phyloP scores from a whole-genome alignment of 1,139 yeast genomes.

The Protomyces arabidopsidicola region DNA sequence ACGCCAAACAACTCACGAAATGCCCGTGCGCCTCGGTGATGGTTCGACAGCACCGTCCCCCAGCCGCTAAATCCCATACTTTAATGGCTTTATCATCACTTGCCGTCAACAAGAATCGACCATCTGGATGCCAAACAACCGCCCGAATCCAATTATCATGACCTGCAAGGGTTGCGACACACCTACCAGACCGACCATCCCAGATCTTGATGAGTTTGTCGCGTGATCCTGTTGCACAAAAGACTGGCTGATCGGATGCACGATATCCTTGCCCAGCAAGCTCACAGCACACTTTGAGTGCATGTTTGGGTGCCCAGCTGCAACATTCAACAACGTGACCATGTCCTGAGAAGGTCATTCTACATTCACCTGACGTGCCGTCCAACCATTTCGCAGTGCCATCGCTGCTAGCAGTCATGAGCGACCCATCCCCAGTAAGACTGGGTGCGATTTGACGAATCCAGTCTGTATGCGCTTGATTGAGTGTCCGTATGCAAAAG shows the following conservation, averaged over 20 bases:
- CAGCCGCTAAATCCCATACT: constrained; percentile 70
- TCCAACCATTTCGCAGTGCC: constrained; percentile 65
- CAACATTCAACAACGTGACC: constrained; percentile 77
- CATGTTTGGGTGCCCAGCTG: constrained; percentile 56
- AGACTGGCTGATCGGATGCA: constrained; percentile 27
- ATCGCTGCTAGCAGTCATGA: constrained; percentile 74
- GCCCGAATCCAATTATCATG: constrained; percentile 87
- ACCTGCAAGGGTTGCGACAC: constrained; percentile 56
- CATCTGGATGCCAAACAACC: constrained; percentile 68
- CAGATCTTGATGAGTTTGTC: constrained; percentile 73
- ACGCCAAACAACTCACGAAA: constrained; percentile 60
- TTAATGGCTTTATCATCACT: constrained; percentile 75
- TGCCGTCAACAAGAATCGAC: constrained; percentile 63
- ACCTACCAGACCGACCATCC: constrained; percentile 65
- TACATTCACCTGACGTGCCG: constrained; percentile 62
- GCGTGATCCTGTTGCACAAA: constrained; percentile 72
- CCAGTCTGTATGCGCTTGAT: constrained; percentile 86
- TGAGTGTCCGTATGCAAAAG: constrained; percentile 54
- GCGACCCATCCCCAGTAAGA: constrained; percentile 2
- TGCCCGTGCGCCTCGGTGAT: constrained; percentile 62
- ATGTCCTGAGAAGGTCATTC: constrained; percentile 62
- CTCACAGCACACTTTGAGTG: constrained; percentile 52
- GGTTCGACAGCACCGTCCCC: constrained; percentile 51
- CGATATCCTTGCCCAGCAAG: constrained; percentile 33
- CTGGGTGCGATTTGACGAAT: constrained; percentile 60